phyloP scores from a whole-genome alignment of 1,284 basidiomycete species.

The Cutaneotrichosporon cutaneum region DNA sequence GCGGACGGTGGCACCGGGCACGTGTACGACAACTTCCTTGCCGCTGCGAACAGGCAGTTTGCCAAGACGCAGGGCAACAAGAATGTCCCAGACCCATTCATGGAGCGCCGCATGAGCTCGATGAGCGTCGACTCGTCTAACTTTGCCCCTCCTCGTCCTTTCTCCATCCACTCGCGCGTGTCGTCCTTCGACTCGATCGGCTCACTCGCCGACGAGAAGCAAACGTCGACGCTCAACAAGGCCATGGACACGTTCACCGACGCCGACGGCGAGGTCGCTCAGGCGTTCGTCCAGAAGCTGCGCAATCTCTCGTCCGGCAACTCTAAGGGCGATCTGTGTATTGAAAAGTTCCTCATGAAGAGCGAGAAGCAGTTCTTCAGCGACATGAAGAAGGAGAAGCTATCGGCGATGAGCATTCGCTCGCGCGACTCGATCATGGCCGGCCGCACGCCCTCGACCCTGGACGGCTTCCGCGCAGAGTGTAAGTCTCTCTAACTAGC shows the following conservation, averaged over 20 bases:
- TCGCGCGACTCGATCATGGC: conserved; percentile 69
- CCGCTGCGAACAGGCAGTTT: conserved; percentile 76
- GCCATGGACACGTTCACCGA: conserved; percentile 92
- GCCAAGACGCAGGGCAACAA: conserved; percentile 70
- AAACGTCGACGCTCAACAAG: conserved; percentile 84
- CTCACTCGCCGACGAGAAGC: conserved; percentile 83
- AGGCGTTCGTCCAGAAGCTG: conserved; percentile 81
- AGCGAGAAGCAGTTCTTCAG: conserved; percentile 90
- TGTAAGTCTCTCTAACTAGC: conserved; percentile 57
- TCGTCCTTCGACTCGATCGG: conserved; percentile 83
- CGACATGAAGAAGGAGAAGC: conserved; percentile 79
- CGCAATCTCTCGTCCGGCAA: conserved; percentile 76
- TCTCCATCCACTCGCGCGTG: conserved; percentile 72
- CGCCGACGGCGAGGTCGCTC: conserved; percentile 82
- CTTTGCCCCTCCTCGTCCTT: conserved; percentile 64
- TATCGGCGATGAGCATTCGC: conserved; percentile 45
- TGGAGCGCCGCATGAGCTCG: conserved; percentile 57
- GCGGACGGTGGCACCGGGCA: conserved; percentile 17
- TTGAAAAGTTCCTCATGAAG: conserved; percentile 83
- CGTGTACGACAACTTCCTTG: conserved; percentile 71
- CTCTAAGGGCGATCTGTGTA: conserved; percentile 84
- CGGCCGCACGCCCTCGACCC: conserved; percentile 55
- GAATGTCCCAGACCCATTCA: conserved; percentile 71
- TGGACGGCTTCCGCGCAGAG: conserved; percentile 67
- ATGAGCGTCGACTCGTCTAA: conserved; percentile 30